Evolutionary conservation across 2,329 filamentous ascomycete genomes (phyloP).

Genomic region (Septoria linicola): DNA sequence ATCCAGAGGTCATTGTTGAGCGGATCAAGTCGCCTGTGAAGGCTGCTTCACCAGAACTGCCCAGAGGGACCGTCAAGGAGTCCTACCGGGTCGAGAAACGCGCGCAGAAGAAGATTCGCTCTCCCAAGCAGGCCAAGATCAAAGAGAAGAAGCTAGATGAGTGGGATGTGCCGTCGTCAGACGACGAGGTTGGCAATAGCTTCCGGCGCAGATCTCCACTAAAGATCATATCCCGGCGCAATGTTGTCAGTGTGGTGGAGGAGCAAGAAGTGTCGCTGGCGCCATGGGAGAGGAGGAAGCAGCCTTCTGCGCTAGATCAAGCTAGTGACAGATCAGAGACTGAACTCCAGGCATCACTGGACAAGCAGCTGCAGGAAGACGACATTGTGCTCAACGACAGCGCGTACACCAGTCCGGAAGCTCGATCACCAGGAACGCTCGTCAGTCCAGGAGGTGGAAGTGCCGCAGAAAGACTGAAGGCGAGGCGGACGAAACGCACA

Average conservation of each 20-base stretch:
- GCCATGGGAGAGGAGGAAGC: slow-evolving; percentile 31
- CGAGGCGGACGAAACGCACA: slow-evolving; percentile 15
- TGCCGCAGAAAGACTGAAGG: slow-evolving; percentile 30
- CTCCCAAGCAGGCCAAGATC: slow-evolving; percentile 16
- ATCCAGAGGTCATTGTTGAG: slow-evolving; percentile 3
- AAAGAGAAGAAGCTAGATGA: slow-evolving; percentile 31
- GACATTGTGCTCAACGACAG: neutral
- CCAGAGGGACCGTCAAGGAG: slow-evolving; percentile 14
- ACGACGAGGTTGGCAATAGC: slow-evolving; percentile 33
- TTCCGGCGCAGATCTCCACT: slow-evolving; percentile 23
- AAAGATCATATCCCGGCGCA: slow-evolving; percentile 17
- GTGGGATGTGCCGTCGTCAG: slow-evolving; percentile 46
- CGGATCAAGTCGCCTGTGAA: slow-evolving; percentile 7
- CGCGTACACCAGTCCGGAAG: neutral
- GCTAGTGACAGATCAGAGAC: neutral
- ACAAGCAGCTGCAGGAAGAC: neutral
- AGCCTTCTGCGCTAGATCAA: neutral
- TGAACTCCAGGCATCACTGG: neutral
- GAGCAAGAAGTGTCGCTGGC: slow-evolving; percentile 23
- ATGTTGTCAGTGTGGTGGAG: slow-evolving; percentile 15
- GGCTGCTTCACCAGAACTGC: neutral
- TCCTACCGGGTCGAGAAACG: slow-evolving; percentile 20
- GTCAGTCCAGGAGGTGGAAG: slow-evolving; percentile 17
- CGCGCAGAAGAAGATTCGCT: slow-evolving; percentile 7
- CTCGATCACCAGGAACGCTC: slow-evolving; percentile 3